A percentile compares a stretch with the other conserved stretches of the same genome.
Evolutionary conservation across 306 rosid genomes (phyloP).

Genomic region (Casuarina cunninghamiana): DNA sequence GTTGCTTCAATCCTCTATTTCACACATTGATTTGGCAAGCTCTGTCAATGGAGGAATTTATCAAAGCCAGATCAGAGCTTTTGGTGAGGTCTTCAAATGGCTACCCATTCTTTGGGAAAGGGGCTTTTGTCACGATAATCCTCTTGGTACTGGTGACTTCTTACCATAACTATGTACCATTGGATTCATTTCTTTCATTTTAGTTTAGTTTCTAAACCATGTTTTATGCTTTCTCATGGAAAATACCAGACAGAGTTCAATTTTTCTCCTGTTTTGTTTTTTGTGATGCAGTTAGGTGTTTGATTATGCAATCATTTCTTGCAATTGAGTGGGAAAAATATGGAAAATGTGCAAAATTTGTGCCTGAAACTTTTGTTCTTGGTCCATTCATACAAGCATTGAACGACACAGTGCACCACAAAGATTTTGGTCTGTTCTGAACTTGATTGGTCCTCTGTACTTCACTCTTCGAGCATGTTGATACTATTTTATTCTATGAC

Average conservation of each 20-base stretch:
- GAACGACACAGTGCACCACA: constrained; percentile 92
- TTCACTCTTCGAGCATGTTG: constrained; percentile 23
- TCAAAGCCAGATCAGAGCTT: constrained; percentile 45
- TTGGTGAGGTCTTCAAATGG: constrained; percentile 65
- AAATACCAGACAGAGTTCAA: constrained; percentile 14
- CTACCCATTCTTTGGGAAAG: constrained; percentile 87
- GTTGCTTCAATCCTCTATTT: constrained; percentile 64
- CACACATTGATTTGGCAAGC: constrained; percentile 38
- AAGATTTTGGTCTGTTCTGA: constrained; percentile 72
- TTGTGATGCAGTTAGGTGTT: constrained; percentile 82
- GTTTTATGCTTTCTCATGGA: constrained; percentile 12
- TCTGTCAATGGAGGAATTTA: constrained; percentile 32
- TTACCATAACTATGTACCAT: constrained; percentile 21
- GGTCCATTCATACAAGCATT: constrained; percentile 81
- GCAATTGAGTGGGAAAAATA: constrained; percentile 62
- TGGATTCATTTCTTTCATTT: constrained; percentile 1
- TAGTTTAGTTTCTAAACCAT: constrained; percentile 1
- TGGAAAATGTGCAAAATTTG: constrained; percentile 54
- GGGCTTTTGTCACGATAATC: constrained; percentile 88
- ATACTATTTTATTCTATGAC: constrained; percentile 19
- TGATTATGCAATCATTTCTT: constrained; percentile 89
- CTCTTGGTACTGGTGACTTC: constrained; percentile 62
- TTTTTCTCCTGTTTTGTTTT: constrained; percentile 22
- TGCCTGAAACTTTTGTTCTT: constrained; percentile 75
- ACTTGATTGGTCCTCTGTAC: constrained; percentile 16